Conservation (phyloP, 1,284 basidiomycete genomes). For the Psilocybe mexicana region DNA sequence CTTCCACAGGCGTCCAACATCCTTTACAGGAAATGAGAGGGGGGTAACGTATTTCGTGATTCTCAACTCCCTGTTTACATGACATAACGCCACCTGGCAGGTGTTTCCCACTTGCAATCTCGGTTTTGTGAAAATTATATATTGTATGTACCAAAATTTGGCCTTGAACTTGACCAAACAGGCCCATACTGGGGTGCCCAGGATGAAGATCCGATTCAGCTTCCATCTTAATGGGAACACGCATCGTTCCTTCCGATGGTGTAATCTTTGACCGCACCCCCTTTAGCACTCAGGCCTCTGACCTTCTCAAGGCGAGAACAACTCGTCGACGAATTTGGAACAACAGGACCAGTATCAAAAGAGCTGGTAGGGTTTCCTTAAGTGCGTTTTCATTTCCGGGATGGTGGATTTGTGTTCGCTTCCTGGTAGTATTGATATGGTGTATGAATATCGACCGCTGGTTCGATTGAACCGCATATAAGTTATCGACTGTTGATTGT, state of each 20-base stretch:
- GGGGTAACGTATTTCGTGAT: constrained; percentile 41
- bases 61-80: constrained; percentile 35
- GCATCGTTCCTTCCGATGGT: constrained; percentile 16
- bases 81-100: constrained; percentile 45
- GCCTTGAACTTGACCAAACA: constrained; percentile 18
- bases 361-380: background rate
- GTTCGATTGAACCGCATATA: background rate
- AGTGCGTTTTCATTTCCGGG: background rate
- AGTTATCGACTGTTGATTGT: background rate
- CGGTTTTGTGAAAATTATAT: constrained; percentile 17
- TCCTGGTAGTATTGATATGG: background rate
- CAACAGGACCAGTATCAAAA: background rate
- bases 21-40: constrained; percentile 36
- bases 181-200: constrained; percentile 16
- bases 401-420: background rate
- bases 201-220: constrained; percentile 22
- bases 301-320: constrained; percentile 21
- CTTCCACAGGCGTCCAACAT: constrained; percentile 36
- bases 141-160: constrained; percentile 9
- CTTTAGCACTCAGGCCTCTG: constrained; percentile 10
- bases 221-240: constrained; percentile 20
- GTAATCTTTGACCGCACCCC: constrained; percentile 18
- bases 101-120: constrained; percentile 29
- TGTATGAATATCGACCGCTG: background rate
- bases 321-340: background rate